Conservation (phyloP, 225 moss, liverwort and hornwort species). For the Pleurozium schreberi region DNA sequence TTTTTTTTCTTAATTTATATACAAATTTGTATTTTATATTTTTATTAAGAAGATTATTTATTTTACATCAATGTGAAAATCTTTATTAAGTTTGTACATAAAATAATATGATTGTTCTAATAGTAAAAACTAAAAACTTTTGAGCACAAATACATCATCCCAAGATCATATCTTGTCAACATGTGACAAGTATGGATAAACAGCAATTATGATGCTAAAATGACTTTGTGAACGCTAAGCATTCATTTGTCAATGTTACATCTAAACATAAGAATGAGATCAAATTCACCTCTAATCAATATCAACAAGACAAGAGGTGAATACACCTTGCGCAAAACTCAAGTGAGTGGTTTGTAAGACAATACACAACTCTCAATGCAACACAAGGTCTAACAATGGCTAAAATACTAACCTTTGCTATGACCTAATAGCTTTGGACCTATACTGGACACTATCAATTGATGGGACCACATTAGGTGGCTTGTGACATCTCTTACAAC, state of each 20-base stretch:
- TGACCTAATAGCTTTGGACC: neutral
- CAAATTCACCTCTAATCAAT: neutral
- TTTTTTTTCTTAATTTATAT: no score
- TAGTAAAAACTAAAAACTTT: neutral
- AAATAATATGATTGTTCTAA: neutral
- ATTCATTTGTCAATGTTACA: rapidly evolving
- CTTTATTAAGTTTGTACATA: neutral
- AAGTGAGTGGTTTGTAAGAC: neutral
- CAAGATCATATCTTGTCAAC: neutral
- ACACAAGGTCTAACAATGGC: neutral
- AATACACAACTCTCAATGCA: neutral
- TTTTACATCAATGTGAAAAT: neutral
- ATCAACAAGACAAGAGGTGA: neutral
- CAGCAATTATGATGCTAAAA: neutral
- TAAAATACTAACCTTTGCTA: neutral
- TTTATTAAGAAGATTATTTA: no score
- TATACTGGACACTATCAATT: rapidly evolving
- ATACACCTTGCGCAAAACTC: neutral
- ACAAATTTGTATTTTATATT: no score
- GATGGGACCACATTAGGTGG: no score
- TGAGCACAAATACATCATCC: neutral
- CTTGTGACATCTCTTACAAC: neutral
- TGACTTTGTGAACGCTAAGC: rapidly evolving
- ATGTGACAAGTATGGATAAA: neutral
- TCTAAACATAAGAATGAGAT: neutral